Conservation (phyloP, 768 basidiomycete species). For the Russula vinacea region DNA sequence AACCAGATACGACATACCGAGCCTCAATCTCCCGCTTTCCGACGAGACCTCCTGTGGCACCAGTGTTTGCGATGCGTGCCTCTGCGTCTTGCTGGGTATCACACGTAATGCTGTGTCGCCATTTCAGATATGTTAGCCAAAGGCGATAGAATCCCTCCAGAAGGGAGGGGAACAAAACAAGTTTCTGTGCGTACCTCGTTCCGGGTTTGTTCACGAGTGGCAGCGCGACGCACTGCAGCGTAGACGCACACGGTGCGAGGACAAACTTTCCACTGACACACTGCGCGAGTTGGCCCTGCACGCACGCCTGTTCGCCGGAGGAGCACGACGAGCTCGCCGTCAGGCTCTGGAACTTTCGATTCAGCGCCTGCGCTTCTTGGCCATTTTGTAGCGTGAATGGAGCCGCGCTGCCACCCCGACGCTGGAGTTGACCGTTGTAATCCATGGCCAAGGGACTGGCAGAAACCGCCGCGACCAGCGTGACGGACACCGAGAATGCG, state of each 20-base stretch:
- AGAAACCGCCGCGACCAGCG: slow-evolving; percentile 15
- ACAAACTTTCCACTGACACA: slow-evolving; percentile 32
- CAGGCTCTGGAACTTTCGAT: slow-evolving; percentile 30
- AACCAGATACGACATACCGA: background rate
- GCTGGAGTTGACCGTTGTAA: slow-evolving; percentile 1
- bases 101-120: slow-evolving; percentile 32
- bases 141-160: background rate
- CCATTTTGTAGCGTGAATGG: slow-evolving; percentile 30
- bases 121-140: background rate
- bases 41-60: slow-evolving; percentile 34
- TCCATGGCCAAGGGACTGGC: slow-evolving; percentile 15
- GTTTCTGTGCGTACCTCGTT: slow-evolving; percentile 31
- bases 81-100: slow-evolving; percentile 32
- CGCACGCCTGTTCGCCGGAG: slow-evolving; percentile 35
- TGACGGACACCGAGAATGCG: slow-evolving; percentile 6
- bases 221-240: slow-evolving; percentile 32
- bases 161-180: no score
- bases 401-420: slow-evolving; percentile 20
- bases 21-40: slow-evolving; percentile 21
- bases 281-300: slow-evolving; percentile 26
- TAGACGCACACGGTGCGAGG: slow-evolving; percentile 19
- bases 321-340: slow-evolving; percentile 36
- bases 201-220: slow-evolving; percentile 37
- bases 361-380: slow-evolving; percentile 33
- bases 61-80: slow-evolving; percentile 31